phyloP scores from a whole-genome alignment of 2,329 filamentous ascomycete species.

The Monilinia fructicola region DNA sequence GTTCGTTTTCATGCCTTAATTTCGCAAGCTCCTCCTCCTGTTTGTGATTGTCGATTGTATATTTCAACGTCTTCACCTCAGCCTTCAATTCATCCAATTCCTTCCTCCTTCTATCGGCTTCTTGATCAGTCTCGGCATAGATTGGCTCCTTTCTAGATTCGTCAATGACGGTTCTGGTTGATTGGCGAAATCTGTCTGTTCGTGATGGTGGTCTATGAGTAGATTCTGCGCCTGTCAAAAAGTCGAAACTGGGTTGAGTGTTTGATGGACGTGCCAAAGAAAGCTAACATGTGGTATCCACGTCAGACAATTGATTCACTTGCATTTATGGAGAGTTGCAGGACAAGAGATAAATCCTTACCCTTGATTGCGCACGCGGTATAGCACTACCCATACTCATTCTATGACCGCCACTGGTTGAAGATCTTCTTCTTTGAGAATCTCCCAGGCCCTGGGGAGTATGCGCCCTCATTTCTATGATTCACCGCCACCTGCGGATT shows the following conservation, averaged over 20 bases:
- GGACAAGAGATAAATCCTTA: conserved; percentile 25
- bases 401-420: conserved; percentile 32
- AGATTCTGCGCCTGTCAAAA: conserved; percentile 55
- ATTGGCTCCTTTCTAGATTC: conserved; percentile 55
- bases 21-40: conserved; percentile 81
- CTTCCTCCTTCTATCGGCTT: conserved; percentile 32
- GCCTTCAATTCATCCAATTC: conserved; percentile 79
- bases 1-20: conserved; percentile 77
- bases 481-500: conserved; percentile 5
- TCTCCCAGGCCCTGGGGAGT: conserved; percentile 35
- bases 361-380: conserved; percentile 37
- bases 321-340: conserved; percentile 1
- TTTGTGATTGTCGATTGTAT: conserved; percentile 82
- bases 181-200: conserved; percentile 32
- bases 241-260: conserved; percentile 57
- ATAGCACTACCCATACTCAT: conserved; percentile 38
- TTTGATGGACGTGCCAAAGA: conserved; percentile 50
- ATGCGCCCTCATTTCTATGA: conserved; percentile 36
- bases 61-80: conserved; percentile 82
- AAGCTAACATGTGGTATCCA: conserved; percentile 35
- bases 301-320: conserved; percentile 14
- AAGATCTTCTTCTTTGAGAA: conserved; percentile 34
- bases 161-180: conserved; percentile 56
- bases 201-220: conserved; percentile 38
- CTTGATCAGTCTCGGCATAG: conserved; percentile 43